Percentiles rank a stretch among this genome's conserved stretches.
Evolutionary conservation across 139 green algal genomes (phyloP).

Genomic region (Coelastrella sp.): DNA sequence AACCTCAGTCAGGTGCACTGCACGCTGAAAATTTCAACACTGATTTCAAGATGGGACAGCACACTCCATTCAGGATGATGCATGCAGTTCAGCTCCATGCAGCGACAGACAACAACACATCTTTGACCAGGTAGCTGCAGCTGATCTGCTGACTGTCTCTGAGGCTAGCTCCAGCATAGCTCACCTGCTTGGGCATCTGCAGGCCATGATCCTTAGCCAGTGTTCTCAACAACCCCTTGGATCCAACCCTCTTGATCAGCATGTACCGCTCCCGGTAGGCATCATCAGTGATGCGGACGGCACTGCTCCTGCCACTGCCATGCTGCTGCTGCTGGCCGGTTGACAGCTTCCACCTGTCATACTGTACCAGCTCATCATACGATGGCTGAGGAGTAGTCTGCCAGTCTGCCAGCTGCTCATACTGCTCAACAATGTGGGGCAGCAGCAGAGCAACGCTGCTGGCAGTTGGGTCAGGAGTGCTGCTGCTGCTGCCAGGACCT

Average conservation of each 20-base stretch:
- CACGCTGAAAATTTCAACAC: not conserved
- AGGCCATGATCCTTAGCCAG: not conserved
- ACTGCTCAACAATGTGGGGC: not conserved
- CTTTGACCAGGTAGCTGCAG: too few species aligned
- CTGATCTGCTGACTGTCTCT: too few species aligned
- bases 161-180: not conserved
- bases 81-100: too few species aligned
- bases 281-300: not conserved
- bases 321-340: not conserved
- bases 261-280: not conserved
- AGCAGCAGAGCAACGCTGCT: not conserved
- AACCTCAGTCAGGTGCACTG: not conserved
- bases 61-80: not conserved
- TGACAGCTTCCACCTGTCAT: conserved; percentile 24
- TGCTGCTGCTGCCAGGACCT: not conserved
- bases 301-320: not conserved
- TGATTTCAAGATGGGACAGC: not conserved
- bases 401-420: not conserved
- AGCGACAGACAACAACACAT: too few species aligned
- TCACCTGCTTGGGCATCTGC: conserved; percentile 16
- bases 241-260: not conserved
- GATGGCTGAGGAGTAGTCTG: not conserved
- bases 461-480: not conserved
- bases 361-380: not conserved
- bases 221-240: not conserved